Evolutionary conservation across 176 grass and related monocot genomes (phyloP), one percentile per base, ranked within the genome.

Genomic region (Rhynchospora breviuscula): DNA sequence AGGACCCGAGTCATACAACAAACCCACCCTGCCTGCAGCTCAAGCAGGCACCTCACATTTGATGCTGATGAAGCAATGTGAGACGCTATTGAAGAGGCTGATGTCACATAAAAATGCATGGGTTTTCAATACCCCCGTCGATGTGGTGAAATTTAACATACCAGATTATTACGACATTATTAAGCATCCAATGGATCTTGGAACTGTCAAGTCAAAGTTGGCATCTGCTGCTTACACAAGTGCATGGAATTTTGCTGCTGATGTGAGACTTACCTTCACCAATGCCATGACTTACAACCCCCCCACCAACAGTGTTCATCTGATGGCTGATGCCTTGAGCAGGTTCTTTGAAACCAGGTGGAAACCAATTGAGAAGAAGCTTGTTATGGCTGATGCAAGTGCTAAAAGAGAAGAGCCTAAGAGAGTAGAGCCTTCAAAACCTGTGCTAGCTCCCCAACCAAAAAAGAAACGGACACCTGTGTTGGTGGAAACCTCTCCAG

Each of bases 281-380:
- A 99, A 99, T 69, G 97, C 97, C 0, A 96, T 89, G 84, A 86
- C 88, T 3, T 99, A 96, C 57, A 99, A 99, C 72, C 93, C 97
- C 31, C 87, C 88, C 73, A 90, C 83, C n/a, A 90, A 99, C 72
- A 85, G 81, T 19, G 91, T 99, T 33, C 91, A 99, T 85, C 80
- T 85, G 19, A 96, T 99, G 97, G 93, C 93, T 26, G 83, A 90
- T 83, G 83, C 83, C 29, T 57, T 96, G 75, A 96, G 77, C 72
- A 99, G 92, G 84, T 89, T 90, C 79, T 99, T 99, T 79, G 97
- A 99, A 79, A 31, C 82, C 63, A 91, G 85, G 81, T 96, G 97
- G 97, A 93, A 86, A 71, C 69, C 91, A 1, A 86, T 99, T 29
- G 97, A 99, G 68, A 96, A 93, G 85, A 96, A 99, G 73, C 31